These are phyloP conservation scores for Pseudodiploospora longispora DNA, from an alignment of 2,329 filamentous ascomycete genomes.

Conservation along the genomic window DNA sequence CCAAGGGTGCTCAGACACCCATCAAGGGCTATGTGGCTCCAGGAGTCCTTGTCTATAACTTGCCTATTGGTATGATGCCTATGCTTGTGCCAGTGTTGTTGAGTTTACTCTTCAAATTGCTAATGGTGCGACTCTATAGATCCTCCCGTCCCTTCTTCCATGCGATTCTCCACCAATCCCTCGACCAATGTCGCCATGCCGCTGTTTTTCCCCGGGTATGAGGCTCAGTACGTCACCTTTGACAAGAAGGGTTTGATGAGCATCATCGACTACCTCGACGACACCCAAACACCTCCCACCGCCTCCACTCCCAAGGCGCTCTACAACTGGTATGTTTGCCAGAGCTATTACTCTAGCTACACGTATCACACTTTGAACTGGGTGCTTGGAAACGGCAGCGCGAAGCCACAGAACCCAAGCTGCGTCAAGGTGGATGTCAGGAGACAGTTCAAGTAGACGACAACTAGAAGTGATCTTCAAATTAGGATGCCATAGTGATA, in stretches of 20 bases:
- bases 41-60: constrained; percentile 8
- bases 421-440: constrained; percentile 15
- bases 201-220: constrained; percentile 11
- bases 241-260: constrained; percentile 9
- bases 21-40: constrained; percentile 5
- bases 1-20: constrained; percentile 5
- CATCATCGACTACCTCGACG: constrained; percentile 12
- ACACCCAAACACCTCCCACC: constrained; percentile 8
- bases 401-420: constrained; percentile 15
- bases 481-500: no score
- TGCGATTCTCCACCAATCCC: constrained; percentile 12
- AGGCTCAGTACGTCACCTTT: constrained; percentile 16
- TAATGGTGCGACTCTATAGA: no score
- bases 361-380: constrained; percentile 12
- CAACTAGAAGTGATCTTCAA: no score
- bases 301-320: constrained; percentile 4
- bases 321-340: constrained; percentile 14
- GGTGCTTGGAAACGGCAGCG: constrained; percentile 8
- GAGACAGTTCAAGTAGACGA: constrained; percentile 7
- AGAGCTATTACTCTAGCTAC: constrained; percentile 11
- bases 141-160: constrained; percentile 4
- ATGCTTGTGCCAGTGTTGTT: no score
- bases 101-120: no score
- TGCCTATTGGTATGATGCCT: constrained; percentile 3
- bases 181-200: constrained; percentile 16